phyloP scores from a whole-genome alignment of 148 eudicot genomes.

The Rhododendron mucronatum region DNA sequence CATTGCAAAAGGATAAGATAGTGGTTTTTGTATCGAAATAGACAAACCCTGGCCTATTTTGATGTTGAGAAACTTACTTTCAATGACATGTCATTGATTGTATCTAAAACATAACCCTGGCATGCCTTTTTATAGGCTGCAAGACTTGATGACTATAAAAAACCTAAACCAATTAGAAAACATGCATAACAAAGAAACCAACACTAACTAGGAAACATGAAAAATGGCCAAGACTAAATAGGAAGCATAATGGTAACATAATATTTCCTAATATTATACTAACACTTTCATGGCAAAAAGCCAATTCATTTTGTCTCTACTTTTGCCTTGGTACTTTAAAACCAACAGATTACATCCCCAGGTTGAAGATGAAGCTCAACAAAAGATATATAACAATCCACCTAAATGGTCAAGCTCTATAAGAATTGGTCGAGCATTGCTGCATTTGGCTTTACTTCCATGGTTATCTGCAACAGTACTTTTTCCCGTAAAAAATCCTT shows the following conservation, averaged over 20 bases:
- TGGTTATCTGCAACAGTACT: neutral
- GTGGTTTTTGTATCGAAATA: neutral
- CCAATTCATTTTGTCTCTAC: neutral
- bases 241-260: neutral
- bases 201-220: too few species aligned
- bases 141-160: too few species aligned
- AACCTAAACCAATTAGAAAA: too few species aligned
- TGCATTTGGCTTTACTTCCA: neutral
- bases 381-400: neutral
- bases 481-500: neutral
- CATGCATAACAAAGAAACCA: too few species aligned
- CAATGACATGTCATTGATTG: too few species aligned
- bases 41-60: neutral
- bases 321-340: neutral
- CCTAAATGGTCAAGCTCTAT: neutral
- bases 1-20: neutral
- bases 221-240: neutral
- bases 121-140: too few species aligned
- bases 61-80: neutral
- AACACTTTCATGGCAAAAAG: neutral
- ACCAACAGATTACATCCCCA: neutral
- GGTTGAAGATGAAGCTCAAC: neutral
- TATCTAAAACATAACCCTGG: too few species aligned
- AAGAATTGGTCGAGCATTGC: neutral
- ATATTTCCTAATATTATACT: neutral